These are phyloP conservation scores for Oxyria digyna DNA, from an alignment of 148 eudicot genomes.

Conservation along the genomic window DNA sequence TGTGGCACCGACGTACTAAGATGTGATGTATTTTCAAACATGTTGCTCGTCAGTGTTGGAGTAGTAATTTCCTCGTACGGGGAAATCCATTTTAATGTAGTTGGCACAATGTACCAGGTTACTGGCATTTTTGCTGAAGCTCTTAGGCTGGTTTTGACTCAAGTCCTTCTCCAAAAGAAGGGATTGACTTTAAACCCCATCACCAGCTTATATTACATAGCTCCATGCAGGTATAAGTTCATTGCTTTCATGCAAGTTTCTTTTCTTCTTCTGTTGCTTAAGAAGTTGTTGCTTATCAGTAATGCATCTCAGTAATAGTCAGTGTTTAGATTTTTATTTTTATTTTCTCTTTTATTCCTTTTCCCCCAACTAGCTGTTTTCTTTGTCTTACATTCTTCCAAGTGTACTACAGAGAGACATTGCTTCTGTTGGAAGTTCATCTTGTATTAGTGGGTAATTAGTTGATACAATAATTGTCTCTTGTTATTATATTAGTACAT, in stretches of 20 bases:
- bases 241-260: background rate
- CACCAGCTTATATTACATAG: conserved; percentile 89
- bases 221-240: conserved; percentile 70
- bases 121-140: conserved; percentile 85
- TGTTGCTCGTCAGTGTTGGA: conserved; percentile 81
- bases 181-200: conserved; percentile 75
- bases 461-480: background rate
- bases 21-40: conserved; percentile 69
- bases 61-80: conserved; percentile 82
- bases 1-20: conserved; percentile 80
- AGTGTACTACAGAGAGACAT: background rate
- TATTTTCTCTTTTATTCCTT: background rate
- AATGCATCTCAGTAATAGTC: background rate
- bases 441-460: background rate
- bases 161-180: conserved; percentile 81
- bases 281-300: background rate
- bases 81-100: conserved; percentile 73
- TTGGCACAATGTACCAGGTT: conserved; percentile 72
- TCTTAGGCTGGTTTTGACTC: conserved; percentile 75
- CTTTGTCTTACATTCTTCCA: background rate
- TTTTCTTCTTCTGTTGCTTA: background rate
- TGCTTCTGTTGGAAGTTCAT: conserved; percentile 2
- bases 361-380: background rate
- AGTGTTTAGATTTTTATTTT: background rate
- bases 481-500: background rate